phyloP scores from a whole-genome alignment of 2,329 filamentous ascomycete species.

The Triangularia setosa region DNA sequence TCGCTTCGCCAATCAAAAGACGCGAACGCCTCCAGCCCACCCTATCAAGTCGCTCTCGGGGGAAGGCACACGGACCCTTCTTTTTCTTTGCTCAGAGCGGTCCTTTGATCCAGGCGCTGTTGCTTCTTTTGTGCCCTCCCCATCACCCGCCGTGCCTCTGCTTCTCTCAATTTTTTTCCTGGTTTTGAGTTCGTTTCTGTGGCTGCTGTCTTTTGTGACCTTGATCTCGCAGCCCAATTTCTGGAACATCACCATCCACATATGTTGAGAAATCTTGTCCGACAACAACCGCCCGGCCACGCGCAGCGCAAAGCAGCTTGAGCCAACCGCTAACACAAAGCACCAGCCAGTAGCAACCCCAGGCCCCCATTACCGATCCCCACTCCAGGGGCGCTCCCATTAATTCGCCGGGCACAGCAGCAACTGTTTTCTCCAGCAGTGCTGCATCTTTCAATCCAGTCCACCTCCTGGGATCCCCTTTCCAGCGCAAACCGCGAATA shows the following conservation, averaged over 20 bases:
- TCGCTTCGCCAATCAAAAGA: slow-evolving; percentile 23
- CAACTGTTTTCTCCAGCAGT: slow-evolving; percentile 1
- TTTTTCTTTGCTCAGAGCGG: slow-evolving; percentile 9
- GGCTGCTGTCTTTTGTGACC: background rate
- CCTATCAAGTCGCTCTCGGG: slow-evolving; percentile 6
- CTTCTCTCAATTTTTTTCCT: slow-evolving; percentile 10
- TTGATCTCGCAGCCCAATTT: background rate
- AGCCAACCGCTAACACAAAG: background rate
- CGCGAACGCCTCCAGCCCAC: slow-evolving; percentile 9
- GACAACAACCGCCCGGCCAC: slow-evolving; percentile 1
- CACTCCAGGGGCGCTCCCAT: slow-evolving; percentile 13
- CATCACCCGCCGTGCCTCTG: slow-evolving; percentile 7
- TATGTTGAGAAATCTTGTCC: background rate
- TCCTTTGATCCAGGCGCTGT: slow-evolving; percentile 8
- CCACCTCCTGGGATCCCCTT: slow-evolving; percentile 12
- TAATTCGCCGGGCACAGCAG: slow-evolving; percentile 3
- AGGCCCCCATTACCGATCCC: slow-evolving; percentile 17
- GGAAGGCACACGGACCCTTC: slow-evolving; percentile 26
- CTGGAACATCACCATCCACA: background rate
- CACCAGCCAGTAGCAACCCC: background rate
- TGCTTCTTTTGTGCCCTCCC: slow-evolving; percentile 7
- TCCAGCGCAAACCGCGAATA: slow-evolving; percentile 12
- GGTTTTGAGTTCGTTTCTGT: background rate
- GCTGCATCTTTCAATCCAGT: slow-evolving; percentile 11
- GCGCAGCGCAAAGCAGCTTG: background rate